Evolutionary conservation across 768 basidiomycete species (phyloP), one percentile per base, ranked within the genome.

Genomic region (Leccinum subgranulosum): DNA sequence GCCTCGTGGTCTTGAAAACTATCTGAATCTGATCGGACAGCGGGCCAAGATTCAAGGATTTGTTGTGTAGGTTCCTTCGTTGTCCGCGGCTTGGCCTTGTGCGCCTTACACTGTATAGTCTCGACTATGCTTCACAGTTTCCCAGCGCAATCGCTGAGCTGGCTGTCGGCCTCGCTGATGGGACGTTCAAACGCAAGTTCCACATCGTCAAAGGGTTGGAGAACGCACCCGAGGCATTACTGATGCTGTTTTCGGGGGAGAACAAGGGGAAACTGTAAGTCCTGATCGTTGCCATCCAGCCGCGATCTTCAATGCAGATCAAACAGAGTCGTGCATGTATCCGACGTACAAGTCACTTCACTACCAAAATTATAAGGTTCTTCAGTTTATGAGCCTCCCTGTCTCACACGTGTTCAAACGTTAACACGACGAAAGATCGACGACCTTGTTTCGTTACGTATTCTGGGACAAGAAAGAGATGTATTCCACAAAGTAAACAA

Each of bases 1-100:
- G 58, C 86, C 90, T 2, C 81, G 78, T 58, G 90, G 90, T 14
- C 76, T 95, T 15, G 75, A 81, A 57, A 80, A 81, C 51, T 93
- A 92, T 66, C 61, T 80, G 34, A 84, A 77, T 55, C 74, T 97
- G 54, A 94, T 97, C 61, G 66, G 81, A 0, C 86, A 88, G 67
- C 82, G 93, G 45, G 92, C 90, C 15, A 87, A 78, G 41, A 84
- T 98, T 1, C 77, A 90, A 66, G 95, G 95, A 8, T 97, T 94
- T 74, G 77, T 95, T 64, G 81, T 92, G 86, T 89, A 66, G 49
- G 84, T 69, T 15, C n/a, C 41, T 28, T 29, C 28, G 8, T 17
- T 31, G 5, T 27, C 15, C 19, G 14, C 17, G 1, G 15, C 19
- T 25, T 34, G 12, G 15, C 28, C 17, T 25, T 25, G 27, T 36